Conservation (phyloP, 345 rosid genomes). For the Triadica sebifera region DNA sequence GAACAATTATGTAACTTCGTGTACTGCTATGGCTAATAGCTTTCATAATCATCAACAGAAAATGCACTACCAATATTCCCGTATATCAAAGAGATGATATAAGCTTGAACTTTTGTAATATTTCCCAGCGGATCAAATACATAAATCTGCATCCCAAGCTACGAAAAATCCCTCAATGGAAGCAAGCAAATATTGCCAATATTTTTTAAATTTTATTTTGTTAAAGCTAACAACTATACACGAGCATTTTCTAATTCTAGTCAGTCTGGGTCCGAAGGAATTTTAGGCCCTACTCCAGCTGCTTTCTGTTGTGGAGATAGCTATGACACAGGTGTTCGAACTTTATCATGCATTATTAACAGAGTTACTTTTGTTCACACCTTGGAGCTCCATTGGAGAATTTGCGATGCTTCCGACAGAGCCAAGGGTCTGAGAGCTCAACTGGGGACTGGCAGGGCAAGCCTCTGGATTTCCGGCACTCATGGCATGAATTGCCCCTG, state of each 20-base stretch:
- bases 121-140: no score
- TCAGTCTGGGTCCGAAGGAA: background rate
- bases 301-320: background rate
- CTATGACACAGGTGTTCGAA: background rate
- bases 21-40: no score
- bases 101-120: no score
- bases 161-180: background rate
- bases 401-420: slow-evolving; percentile 86
- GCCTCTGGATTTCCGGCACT: slow-evolving; percentile 75
- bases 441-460: slow-evolving; percentile 93
- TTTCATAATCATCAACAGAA: no score
- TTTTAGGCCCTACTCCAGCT: background rate
- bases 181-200: background rate
- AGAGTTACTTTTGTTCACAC: slow-evolving; percentile 77
- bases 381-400: slow-evolving; percentile 93
- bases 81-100: no score
- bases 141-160: background rate
- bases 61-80: no score
- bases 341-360: slow-evolving; percentile 26
- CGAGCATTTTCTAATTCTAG: background rate
- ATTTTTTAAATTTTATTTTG: background rate
- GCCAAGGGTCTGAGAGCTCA: slow-evolving; percentile 89
- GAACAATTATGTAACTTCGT: no score
- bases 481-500: slow-evolving; percentile 72
- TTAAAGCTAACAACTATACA: background rate